Evolutionary conservation across 768 basidiomycete species (phyloP).

Genomic region (Leucosporidium creatinivorum): DNA sequence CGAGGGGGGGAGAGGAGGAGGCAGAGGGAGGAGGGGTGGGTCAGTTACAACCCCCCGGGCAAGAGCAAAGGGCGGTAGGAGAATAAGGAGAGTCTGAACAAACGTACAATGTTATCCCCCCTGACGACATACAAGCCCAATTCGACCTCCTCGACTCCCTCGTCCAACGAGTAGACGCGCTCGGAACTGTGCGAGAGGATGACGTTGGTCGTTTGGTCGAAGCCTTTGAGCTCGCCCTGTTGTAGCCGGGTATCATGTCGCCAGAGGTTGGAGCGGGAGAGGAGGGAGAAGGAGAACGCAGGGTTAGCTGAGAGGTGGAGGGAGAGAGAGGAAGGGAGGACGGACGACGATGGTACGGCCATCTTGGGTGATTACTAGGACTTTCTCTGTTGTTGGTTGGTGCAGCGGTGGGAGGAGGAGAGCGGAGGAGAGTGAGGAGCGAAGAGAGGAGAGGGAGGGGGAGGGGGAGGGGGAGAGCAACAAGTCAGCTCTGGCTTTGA

Average conservation of each 20-base stretch:
- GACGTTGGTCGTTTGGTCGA: slow-evolving; percentile 91
- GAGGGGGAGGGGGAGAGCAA: not conserved
- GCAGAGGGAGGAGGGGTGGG: not conserved
- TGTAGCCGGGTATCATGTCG: no score
- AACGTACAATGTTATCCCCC: slow-evolving; percentile 91
- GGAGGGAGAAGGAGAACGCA: not conserved
- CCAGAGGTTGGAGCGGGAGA: not conserved
- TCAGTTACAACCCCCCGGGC: not conserved
- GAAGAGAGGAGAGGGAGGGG: not conserved
- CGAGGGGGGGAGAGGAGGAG: not conserved
- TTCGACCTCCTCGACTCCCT: slow-evolving; percentile 87
- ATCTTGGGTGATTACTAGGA: slow-evolving; percentile 90
- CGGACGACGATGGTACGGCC: slow-evolving; percentile 87
- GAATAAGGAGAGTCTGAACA: not conserved
- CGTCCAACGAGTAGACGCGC: slow-evolving; percentile 81
- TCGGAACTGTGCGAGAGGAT: slow-evolving; percentile 91
- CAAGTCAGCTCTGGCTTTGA: slow-evolving; percentile 3
- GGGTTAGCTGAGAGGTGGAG: not conserved
- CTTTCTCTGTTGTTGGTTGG: slow-evolving; percentile 56
- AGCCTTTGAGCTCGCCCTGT: slow-evolving; percentile 84
- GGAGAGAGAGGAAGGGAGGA: slow-evolving; percentile 35
- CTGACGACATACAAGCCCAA: slow-evolving; percentile 94
- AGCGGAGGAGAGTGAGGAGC: not conserved
- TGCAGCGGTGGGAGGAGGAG: not conserved
- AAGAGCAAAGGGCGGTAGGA: not conserved